These are phyloP conservation scores for Verticillium tricorpus DNA, from an alignment of 2,329 filamentous ascomycete species.

Conservation along the genomic window DNA sequence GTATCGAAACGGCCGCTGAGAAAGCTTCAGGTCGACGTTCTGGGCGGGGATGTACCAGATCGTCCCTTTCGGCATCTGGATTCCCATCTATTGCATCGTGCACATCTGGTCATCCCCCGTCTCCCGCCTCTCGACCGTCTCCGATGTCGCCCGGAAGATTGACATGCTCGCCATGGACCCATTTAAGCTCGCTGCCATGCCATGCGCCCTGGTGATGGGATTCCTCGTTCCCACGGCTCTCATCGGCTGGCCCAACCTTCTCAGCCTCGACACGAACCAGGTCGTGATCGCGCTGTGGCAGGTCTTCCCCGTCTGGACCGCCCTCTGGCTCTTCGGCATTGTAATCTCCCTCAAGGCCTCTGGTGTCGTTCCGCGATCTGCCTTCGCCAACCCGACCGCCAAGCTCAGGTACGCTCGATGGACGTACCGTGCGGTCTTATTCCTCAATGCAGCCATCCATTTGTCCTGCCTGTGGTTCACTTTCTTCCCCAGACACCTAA, in stretches of 20 bases:
- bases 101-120: conserved; percentile 17
- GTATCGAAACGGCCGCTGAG: not conserved
- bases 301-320: conserved; percentile 16
- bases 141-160: conserved; percentile 4
- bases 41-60: conserved; percentile 18
- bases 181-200: conserved; percentile 4
- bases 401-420: conserved; percentile 3
- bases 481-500: not conserved
- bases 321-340: conserved; percentile 4
- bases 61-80: conserved; percentile 15
- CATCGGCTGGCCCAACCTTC: conserved; percentile 9
- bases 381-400: not conserved
- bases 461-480: conserved; percentile 7
- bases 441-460: conserved; percentile 2
- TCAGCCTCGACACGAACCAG: conserved; percentile 13
- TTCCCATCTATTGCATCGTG: conserved; percentile 17
- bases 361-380: not conserved
- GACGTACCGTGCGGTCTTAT: conserved; percentile 11
- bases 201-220: conserved; percentile 13
- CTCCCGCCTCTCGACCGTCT: not conserved
- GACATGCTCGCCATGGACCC: conserved; percentile 10
- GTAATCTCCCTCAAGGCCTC: not conserved
- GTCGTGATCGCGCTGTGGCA: conserved; percentile 17
- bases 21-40: conserved; percentile 8
- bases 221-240: conserved; percentile 15